A percentile compares a stretch with the other conserved stretches of the same genome.
These are phyloP conservation scores for Diddensiella caesifluorescens DNA, from an alignment of 805 yeast genomes.

Conservation along the genomic window DNA sequence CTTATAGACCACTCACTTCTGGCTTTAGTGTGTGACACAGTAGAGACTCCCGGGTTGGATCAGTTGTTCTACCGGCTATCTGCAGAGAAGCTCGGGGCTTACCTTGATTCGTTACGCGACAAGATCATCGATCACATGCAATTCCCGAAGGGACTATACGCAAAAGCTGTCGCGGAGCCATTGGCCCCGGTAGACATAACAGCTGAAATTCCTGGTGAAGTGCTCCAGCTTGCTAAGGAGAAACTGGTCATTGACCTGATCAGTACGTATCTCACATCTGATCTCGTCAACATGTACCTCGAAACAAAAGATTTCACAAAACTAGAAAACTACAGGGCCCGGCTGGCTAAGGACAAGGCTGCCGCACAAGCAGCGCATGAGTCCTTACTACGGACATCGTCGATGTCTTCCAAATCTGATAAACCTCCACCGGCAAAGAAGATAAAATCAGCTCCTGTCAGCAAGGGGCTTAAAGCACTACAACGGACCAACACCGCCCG, in stretches of 20 bases:
- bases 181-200: constrained; percentile 19
- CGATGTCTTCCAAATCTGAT: constrained; percentile 6
- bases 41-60: constrained; percentile 1
- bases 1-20: constrained; percentile 11
- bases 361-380: constrained; percentile 19
- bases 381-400: constrained; percentile 15
- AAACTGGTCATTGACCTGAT: constrained; percentile 18
- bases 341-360: constrained; percentile 17
- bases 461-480: constrained; percentile 17
- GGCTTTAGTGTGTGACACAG: constrained; percentile 12
- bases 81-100: constrained; percentile 17
- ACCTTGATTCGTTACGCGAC: constrained; percentile 18
- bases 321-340: constrained; percentile 21
- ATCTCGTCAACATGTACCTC: constrained; percentile 10
- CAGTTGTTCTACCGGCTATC: constrained; percentile 15
- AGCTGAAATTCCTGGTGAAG: constrained; percentile 16
- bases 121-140: constrained; percentile 18
- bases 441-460: constrained; percentile 11
- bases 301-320: constrained; percentile 19
- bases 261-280: constrained; percentile 15
- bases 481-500: constrained; percentile 22
- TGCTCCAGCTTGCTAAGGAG: constrained; percentile 17
- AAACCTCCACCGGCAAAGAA: background rate
- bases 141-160: constrained; percentile 19
- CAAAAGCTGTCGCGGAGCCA: constrained; percentile 17